Percentiles rank a stretch among this genome's conserved stretches.
Conservation (phyloP, 768 basidiomycete species). For the Mycena alexandri region DNA sequence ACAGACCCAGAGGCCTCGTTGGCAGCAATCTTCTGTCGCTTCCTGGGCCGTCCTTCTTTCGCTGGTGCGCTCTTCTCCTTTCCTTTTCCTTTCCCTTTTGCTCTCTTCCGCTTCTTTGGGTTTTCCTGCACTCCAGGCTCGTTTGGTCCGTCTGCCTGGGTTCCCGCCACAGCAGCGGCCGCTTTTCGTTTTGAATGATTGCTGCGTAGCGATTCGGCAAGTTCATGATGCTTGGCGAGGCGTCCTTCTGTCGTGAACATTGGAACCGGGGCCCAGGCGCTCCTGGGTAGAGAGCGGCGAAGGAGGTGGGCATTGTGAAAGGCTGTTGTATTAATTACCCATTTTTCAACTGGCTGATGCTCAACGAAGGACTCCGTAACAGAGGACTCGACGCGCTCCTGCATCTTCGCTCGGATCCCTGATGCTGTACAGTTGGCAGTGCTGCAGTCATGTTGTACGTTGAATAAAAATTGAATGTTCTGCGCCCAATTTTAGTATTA, state of each 20-base stretch:
- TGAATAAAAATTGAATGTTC: conserved; percentile 7
- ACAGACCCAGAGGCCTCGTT: no score
- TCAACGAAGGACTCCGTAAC: conserved; percentile 1
- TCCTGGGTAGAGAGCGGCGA: conserved; percentile 35
- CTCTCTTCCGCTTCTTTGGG: no score
- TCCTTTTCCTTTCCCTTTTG: no score
- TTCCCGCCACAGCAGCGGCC: no score
- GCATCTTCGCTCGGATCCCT: not conserved
- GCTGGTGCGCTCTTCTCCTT: no score
- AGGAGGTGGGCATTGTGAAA: no score
- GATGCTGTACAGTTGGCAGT: not conserved
- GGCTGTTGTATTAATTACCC: conserved; percentile 41
- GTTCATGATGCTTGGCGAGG: not conserved
- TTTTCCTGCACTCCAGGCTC: no score
- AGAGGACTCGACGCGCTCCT: conserved; percentile 12
- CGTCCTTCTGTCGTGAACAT: not conserved
- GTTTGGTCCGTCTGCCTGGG: no score
- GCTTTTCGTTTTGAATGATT: no score
- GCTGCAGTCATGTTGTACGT: conserved; percentile 1
- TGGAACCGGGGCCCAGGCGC: not conserved
- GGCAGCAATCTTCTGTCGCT: no score
- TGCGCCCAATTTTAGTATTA: not conserved
- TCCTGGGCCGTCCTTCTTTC: no score
- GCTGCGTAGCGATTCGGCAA: not conserved
- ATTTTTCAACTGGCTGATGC: conserved; percentile 19